phyloP scores from a whole-genome alignment of 106 monocot genomes.

The Vanilla planifolia region DNA sequence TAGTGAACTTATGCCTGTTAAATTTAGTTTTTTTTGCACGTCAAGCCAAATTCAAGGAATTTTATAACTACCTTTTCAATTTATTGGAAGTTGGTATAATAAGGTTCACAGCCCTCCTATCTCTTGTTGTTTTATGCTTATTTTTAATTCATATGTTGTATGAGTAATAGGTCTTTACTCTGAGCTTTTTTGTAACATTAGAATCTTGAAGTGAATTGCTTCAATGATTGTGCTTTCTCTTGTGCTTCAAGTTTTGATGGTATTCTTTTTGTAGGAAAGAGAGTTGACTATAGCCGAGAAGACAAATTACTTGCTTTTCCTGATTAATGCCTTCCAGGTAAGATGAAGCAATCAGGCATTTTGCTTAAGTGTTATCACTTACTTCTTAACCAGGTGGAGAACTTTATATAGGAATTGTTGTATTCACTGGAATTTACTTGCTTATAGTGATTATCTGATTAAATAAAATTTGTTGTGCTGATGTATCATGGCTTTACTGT shows the following conservation, averaged over 20 bases:
- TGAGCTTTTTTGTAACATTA: neutral
- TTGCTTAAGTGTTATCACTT: neutral
- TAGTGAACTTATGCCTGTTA: too few species aligned
- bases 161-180: neutral
- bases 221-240: neutral
- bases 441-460: neutral
- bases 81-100: too few species aligned
- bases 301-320: slow-evolving; percentile 92
- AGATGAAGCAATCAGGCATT: neutral
- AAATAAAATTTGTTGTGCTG: neutral
- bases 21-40: too few species aligned
- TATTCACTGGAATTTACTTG: neutral
- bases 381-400: neutral
- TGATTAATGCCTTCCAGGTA: slow-evolving; percentile 99
- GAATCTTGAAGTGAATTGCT: neutral
- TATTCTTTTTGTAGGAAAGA: slow-evolving; percentile 50
- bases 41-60: too few species aligned
- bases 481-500: neutral
- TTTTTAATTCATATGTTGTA: neutral
- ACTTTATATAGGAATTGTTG: neutral
- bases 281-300: slow-evolving; percentile 72
- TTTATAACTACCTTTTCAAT: too few species aligned
- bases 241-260: neutral
- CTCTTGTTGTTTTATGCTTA: too few species aligned
- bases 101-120: too few species aligned